phyloP scores from a whole-genome alignment of 202 grass and related monocot species.

The Panicum hallii region DNA sequence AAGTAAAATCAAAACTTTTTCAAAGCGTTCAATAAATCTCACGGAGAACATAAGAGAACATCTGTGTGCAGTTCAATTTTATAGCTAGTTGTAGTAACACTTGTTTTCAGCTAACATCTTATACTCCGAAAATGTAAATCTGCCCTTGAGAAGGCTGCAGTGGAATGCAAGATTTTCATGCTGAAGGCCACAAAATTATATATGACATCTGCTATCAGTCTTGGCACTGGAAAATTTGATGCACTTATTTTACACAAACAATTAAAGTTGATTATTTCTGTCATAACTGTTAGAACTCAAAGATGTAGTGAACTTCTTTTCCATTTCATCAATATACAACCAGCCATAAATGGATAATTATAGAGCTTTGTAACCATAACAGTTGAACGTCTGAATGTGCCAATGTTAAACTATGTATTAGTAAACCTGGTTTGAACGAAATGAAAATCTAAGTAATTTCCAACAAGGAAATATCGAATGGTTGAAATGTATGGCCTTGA shows the following conservation, averaged over 20 bases:
- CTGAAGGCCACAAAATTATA: neutral
- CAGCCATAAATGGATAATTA: conserved; percentile 17
- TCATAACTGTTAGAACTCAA: neutral
- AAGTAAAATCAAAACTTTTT: too few species aligned
- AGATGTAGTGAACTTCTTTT: neutral
- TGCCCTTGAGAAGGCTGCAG: neutral
- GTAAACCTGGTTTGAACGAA: conserved; percentile 28
- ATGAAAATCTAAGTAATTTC: conserved; percentile 19
- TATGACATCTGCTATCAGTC: neutral
- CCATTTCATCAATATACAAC: conserved; percentile 30
- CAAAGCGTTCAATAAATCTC: neutral
- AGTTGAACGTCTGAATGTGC: conserved; percentile 36
- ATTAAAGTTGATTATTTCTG: conserved; percentile 13
- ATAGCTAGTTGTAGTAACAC: neutral
- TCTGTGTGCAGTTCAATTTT: neutral
- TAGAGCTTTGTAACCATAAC: neutral
- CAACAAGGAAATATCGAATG: conserved; percentile 13
- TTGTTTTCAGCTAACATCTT: neutral
- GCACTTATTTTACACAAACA: neutral
- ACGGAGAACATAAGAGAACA: neutral
- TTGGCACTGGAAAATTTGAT: neutral
- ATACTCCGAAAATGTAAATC: neutral
- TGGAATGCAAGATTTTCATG: conserved; percentile 14
- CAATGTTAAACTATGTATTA: conserved; percentile 47
- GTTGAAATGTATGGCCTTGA: neutral